Conservation (phyloP, 2,329 filamentous ascomycete species). For the Penicillium sp. region DNA sequence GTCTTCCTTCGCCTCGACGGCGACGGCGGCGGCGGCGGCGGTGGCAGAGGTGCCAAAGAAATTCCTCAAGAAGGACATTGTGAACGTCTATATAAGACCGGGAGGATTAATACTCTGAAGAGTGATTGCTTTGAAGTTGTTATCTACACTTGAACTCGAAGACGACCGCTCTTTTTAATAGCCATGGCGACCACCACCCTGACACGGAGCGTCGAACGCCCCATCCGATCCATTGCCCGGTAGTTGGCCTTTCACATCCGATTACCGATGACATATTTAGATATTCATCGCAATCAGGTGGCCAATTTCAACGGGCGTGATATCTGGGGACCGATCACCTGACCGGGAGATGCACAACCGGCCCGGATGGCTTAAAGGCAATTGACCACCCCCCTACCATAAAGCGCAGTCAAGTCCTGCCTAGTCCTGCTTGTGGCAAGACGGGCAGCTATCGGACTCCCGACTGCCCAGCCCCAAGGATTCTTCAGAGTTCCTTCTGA, state of each 20-base stretch:
- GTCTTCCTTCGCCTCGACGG: constrained; percentile 17
- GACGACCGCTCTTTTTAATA: constrained; percentile 23
- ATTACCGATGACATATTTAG: constrained; percentile 7
- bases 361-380: constrained; percentile 21
- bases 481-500: background rate
- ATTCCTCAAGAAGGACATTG: constrained; percentile 31
- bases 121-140: constrained; percentile 4
- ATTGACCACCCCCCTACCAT: constrained; percentile 4
- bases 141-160: constrained; percentile 10
- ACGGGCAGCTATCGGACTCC: constrained; percentile 5
- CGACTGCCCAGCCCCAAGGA: background rate
- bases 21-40: constrained; percentile 7
- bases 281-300: constrained; percentile 15
- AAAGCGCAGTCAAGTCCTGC: background rate
- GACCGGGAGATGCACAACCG: constrained; percentile 19
- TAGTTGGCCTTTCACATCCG: constrained; percentile 13
- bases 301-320: constrained; percentile 17
- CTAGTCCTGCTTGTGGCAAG: constrained; percentile 1
- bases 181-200: constrained; percentile 5
- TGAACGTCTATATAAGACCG: constrained; percentile 4
- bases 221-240: constrained; percentile 10
- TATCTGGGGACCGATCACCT: constrained; percentile 24
- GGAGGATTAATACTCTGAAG: background rate
- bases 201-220: constrained; percentile 7
- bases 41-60: constrained; percentile 27